Base-by-base conservation (phyloP, 257 asterid genomes). In the Jacaranda mimosifolia region DNA sequence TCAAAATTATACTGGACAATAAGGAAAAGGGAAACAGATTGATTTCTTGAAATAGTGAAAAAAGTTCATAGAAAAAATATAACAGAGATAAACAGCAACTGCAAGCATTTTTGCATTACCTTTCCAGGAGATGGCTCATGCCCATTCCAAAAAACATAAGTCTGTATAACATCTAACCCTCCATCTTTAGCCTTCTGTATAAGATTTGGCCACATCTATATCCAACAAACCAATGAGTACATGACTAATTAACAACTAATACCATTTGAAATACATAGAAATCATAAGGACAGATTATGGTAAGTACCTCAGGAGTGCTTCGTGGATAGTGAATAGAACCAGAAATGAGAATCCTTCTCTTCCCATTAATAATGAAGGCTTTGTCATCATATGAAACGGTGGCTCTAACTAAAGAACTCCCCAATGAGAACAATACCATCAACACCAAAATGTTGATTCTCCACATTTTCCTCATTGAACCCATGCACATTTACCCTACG, bases 141-240 rank as follows among this genome's bases (percentile, higher is more conserved):
- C 19, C 77, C 91, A 84, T 90, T 88, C 97, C 97, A 92, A 60
- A 92, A 92, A 7, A 92, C 97, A 66, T 88, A 92, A 45, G 96
- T 90, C 57, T 92, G 92, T 72, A 92, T 90, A 45, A 88, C 92
- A 85, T 92, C 96, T 70, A 92, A 80, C 4, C 97, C 97, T 83
- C 97, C 97, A 77, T 88, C 91, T 86, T 92, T 92, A 39, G 97
- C 96, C 86, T 92, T 92, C 66, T 74, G 88, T 36, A 92, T 90
- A 51, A 92, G 89, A 88, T 87, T 92, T 80, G 95, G 93, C 97
- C 97, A 91, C 95, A 89, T 91, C 97, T 91, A 9, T 58, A 82
- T 5, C 40, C 65, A 73, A 48, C 18, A 56, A 68, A 73, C 55
- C 14, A 35, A 36, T 13, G 2, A 21, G 48, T 59, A 18, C 51